These are phyloP conservation scores for Chenopodium album DNA, from an alignment of 148 eudicot genomes.

Conservation along the genomic window DNA sequence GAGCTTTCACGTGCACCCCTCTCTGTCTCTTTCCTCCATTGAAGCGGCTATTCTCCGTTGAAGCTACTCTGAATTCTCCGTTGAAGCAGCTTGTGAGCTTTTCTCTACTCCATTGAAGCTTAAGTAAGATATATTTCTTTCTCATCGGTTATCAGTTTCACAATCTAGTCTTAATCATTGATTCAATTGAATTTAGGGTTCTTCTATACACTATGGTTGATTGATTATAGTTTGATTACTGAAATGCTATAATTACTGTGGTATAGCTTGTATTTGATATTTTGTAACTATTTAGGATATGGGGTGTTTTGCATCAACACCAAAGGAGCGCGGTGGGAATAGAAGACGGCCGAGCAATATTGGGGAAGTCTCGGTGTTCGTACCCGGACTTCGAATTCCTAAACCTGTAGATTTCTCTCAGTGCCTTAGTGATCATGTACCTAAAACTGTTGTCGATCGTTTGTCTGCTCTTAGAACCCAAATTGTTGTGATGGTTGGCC, in stretches of 20 bases:
- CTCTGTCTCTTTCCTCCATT: no score
- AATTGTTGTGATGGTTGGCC: slow-evolving; percentile 92
- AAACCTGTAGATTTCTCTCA: slow-evolving; percentile 70
- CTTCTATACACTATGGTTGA: no score
- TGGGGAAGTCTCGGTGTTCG: slow-evolving; percentile 82
- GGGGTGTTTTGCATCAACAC: slow-evolving; percentile 88
- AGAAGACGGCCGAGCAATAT: slow-evolving; percentile 85
- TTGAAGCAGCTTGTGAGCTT: no score
- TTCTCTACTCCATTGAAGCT: no score
- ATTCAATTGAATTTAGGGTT: no score
- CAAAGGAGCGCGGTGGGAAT: slow-evolving; percentile 63
- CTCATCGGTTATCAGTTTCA: no score
- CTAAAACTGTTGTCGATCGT: slow-evolving; percentile 66
- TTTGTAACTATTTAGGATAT: slow-evolving; percentile 32
- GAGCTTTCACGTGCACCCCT: no score
- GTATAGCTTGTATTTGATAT: not conserved
- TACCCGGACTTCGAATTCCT: slow-evolving; percentile 86
- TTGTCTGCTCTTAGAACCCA: slow-evolving; percentile 91
- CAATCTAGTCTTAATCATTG: no score
- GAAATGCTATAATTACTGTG: not conserved
- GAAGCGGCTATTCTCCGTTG: no score
- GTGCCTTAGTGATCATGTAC: slow-evolving; percentile 55
- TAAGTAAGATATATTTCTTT: no score
- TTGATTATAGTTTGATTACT: no score
- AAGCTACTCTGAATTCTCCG: no score